Evolutionary conservation across 1,139 yeast species (phyloP).

Genomic region (Groenewaldozyma auringiensis): DNA sequence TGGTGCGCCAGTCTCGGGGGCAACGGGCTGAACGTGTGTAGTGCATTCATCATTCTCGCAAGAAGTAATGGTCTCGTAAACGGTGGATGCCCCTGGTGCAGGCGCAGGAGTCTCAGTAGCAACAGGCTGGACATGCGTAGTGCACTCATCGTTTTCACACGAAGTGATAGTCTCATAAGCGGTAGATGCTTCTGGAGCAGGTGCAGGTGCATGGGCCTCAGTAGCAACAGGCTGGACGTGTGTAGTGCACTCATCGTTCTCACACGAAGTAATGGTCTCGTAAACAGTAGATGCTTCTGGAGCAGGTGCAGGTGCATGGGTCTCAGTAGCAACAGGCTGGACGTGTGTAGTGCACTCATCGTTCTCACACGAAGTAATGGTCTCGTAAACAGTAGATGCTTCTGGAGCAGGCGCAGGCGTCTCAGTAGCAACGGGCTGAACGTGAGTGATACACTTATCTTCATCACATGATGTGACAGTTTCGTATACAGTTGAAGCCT

Average conservation of each 20-base stretch:
- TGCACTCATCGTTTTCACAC: constrained; percentile 1
- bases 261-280: not conserved
- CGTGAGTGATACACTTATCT: not conserved
- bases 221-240: not conserved
- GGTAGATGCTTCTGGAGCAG: not conserved
- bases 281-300: not conserved
- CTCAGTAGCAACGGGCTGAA: not conserved
- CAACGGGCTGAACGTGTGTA: constrained; percentile 1
- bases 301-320: constrained; percentile 1
- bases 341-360: constrained; percentile 3
- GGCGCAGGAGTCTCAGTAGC: constrained; percentile 1
- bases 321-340: constrained; percentile 3
- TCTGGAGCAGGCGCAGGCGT: not conserved
- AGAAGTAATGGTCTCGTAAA: constrained; percentile 2
- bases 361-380: constrained; percentile 1
- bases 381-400: not conserved
- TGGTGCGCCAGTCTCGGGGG: not conserved
- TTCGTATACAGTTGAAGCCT: not conserved
- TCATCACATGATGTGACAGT: not conserved
- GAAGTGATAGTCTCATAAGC: constrained; percentile 3
- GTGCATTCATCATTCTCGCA: constrained; percentile 5
- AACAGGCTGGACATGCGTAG: constrained; percentile 1
- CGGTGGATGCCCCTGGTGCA: not conserved
- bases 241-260: not conserved
- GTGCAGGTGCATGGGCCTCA: not conserved